A percentile compares a stretch with the other conserved stretches of the same genome.
Conservation (phyloP, 768 basidiomycete species). For the Amyloporia xantha region DNA sequence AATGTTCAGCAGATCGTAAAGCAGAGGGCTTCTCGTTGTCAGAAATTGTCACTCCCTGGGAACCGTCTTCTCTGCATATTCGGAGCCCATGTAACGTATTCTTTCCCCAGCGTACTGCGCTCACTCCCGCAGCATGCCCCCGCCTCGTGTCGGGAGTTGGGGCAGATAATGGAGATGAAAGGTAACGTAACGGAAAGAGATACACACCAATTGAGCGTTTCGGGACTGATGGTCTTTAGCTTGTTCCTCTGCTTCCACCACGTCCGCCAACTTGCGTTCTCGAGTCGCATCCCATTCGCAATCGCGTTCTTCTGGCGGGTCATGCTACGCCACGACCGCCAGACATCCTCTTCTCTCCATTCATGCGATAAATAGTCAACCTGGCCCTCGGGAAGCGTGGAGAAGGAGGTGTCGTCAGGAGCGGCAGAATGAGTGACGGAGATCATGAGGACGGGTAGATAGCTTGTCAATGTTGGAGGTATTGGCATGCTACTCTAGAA, state of each 20-base stretch:
- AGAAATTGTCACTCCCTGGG: too few species aligned
- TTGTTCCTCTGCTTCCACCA: conserved; percentile 99
- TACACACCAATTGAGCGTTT: conserved; percentile 94
- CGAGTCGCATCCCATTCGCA: conserved; percentile 87
- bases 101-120: too few species aligned
- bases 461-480: conserved; percentile 33
- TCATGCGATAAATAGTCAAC: conserved; percentile 98
- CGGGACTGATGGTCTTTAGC: conserved; percentile 89
- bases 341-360: conserved; percentile 97
- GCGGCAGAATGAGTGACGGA: conserved; percentile 49
- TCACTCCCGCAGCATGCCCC: too few species aligned
- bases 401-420: conserved; percentile 74
- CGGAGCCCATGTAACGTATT: too few species aligned
- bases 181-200: background rate
- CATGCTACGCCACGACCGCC: conserved; percentile 98
- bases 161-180: conserved; percentile 16
- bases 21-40: too few species aligned
- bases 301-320: conserved; percentile 98
- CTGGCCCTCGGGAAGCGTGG: conserved; percentile 83
- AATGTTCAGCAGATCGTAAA: too few species aligned
- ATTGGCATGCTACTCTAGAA: conserved; percentile 17
- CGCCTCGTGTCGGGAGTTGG: too few species aligned
- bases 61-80: too few species aligned
- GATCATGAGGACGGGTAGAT: conserved; percentile 63
- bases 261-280: conserved; percentile 97